Evolutionary conservation across 1,284 basidiomycete genomes (phyloP), one percentile per base, ranked within the genome.

Genomic region (Boletus hoseneyae): DNA sequence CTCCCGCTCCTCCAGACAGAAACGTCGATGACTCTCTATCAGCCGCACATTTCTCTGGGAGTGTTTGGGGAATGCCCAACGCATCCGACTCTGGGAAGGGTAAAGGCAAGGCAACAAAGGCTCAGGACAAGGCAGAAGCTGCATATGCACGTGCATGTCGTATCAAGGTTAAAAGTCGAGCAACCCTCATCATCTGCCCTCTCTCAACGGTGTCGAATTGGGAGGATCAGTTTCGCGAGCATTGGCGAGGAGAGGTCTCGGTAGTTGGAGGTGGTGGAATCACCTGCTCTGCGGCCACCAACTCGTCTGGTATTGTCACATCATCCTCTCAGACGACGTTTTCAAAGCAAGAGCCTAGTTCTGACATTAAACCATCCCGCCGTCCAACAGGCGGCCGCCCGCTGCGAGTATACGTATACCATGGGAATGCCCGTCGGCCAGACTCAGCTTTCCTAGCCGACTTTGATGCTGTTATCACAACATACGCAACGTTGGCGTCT

Each of bases 171-270:
- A 85, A 86, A 57, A 92, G 89, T 61, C 83, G 93, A 40, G 97
- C 89, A 8, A 98, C 97, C 1, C 72, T 99, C n/a, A 91, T 99
- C 58, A 82, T 99, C 23, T 98, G 97, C 60, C 97, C 97, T 8
- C 77, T 99, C 47, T 96, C 93, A 19, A 97, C 97, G 2, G 92
- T 99, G 1, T 85, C 91, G 41, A 99, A 98, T 64, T 99, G 97
- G 97, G 96, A 99, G 70, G 93, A 97, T 56, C 97, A 99, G 69
- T 90, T 99, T 66, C 82, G 86, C 52, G 95, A 98, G 65, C 97
- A 99, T 70, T 93, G 92, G 92, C 81, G 80, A 52, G 91, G 92
- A 12, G 80, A 85, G 49, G 90, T 95, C 7, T 76, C 78, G 29
- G 85, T 95, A 39, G 74, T 87, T 44, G 92, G 92, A n/a, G 92